Base-by-base conservation (phyloP, 2,329 filamentous ascomycete species). In the Alternaria infectoria region DNA sequence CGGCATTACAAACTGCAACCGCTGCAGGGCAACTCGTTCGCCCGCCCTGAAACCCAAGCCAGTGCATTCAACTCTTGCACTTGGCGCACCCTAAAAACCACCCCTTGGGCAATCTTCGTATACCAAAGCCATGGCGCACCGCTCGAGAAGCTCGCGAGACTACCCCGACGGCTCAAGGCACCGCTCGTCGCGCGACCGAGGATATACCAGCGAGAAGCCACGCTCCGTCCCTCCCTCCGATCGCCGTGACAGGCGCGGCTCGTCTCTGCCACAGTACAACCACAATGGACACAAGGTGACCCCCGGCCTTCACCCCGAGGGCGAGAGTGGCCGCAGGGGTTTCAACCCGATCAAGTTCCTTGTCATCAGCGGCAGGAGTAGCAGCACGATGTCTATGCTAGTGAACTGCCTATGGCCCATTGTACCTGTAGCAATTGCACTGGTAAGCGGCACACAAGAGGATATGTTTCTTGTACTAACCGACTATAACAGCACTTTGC, bases 341-440 rank as follows among this genome's bases (percentile, higher is more conserved):
- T 77, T 93, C 64, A 85, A 93, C 69, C 89, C 89, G 0, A 57
- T 85, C 46, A 84, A 88, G 57, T 91, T 93, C 74, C 69, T 92
- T 30, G 82, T 80, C 66, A 89, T 93, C 58, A 86, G 85, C 75
- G 89, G 88, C 80, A 83, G 80, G 54, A 92, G 90, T 47, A 87
- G 88, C 28, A 90, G 88, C 73, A 85, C 82, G 28, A 81, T 88
- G 12, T 92, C 90, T 9, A 86, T 86, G 75, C 75, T 85, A 54
- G 89, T 91, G 72, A 93, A 93, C 74, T 71, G 92, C 25, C 84
- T 93, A 36, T 93, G 91, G 91, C 91, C 91, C 6, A 84, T 92
- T 64, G 91, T 93, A 2, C 90, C 91, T 7, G 88, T 87, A 28
- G 91, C 90, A 17, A 88, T 93, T 68, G 89, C 84, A n/a, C 81